Evolutionary conservation across 352 stramenopile species (phyloP).

Genomic region (Globisporangium mamillatum): DNA sequence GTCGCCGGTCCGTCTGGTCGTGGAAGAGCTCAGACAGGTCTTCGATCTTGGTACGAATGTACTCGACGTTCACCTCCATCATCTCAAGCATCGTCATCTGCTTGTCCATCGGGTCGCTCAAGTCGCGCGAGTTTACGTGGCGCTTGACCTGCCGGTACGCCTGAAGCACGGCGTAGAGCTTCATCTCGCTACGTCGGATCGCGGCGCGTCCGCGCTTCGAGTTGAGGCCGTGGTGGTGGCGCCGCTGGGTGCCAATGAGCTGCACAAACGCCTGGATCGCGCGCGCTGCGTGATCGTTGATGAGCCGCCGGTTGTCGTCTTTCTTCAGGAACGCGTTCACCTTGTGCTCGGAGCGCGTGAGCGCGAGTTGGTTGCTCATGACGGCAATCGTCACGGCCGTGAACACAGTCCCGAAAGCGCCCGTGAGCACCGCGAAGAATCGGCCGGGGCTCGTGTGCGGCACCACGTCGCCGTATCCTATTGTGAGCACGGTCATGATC

Average conservation of each 20-base stretch:
- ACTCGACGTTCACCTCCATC: slow-evolving; percentile 84
- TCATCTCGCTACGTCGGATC: slow-evolving; percentile 37
- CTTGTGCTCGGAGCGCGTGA: slow-evolving; percentile 77
- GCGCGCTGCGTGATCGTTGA: slow-evolving; percentile 59
- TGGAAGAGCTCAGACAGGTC: slow-evolving; percentile 55
- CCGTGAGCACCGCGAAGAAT: slow-evolving; percentile 46
- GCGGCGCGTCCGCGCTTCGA: slow-evolving; percentile 6
- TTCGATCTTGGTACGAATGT: slow-evolving; percentile 79
- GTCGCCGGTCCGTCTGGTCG: slow-evolving; percentile 25
- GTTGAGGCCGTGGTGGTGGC: slow-evolving; percentile 21
- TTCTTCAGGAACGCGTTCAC: slow-evolving; percentile 80
- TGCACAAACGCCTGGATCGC: slow-evolving; percentile 64
- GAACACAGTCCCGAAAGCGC: slow-evolving; percentile 50
- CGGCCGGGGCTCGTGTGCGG: slow-evolving; percentile 47
- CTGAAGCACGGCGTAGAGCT: slow-evolving; percentile 57
- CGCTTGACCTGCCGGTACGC: slow-evolving; percentile 60
- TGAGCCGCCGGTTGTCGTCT: slow-evolving; percentile 53
- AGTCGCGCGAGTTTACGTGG: slow-evolving; percentile 57
- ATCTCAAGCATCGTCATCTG: slow-evolving; percentile 86
- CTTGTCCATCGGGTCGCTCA: slow-evolving; percentile 75
- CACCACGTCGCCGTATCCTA: slow-evolving; percentile 70
- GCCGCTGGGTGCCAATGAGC: slow-evolving; percentile 43
- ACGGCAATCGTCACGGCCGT: slow-evolving; percentile 73
- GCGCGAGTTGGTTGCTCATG: slow-evolving; percentile 69
- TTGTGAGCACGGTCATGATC: slow-evolving; percentile 73